phyloP scores from a whole-genome alignment of 2,329 filamentous ascomycete genomes.

The Pseudonectria buxi region DNA sequence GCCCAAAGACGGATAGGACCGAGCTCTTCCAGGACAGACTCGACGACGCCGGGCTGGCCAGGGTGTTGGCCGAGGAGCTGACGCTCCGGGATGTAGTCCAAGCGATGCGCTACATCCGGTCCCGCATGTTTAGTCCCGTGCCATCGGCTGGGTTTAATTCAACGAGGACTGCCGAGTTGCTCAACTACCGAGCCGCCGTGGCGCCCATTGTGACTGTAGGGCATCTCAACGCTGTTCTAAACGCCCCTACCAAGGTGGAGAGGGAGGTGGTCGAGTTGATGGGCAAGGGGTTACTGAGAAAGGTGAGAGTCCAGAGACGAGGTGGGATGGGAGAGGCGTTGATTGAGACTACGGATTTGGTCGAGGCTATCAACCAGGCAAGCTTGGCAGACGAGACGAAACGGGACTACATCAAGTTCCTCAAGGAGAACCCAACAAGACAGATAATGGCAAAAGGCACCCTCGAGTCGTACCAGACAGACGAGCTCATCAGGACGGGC shows the following conservation, averaged over 20 bases:
- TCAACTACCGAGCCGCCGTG: conserved; percentile 52
- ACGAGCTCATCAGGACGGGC: conserved; percentile 56
- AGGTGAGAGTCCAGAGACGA: conserved; percentile 55
- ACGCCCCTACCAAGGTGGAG: conserved; percentile 58
- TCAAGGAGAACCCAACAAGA: conserved; percentile 44
- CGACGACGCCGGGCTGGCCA: conserved; percentile 52
- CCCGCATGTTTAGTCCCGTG: conserved; percentile 57
- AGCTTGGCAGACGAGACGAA: conserved; percentile 36
- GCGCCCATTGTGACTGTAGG: conserved; percentile 60
- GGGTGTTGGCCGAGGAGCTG: conserved; percentile 47
- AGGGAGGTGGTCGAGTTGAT: conserved; percentile 59
- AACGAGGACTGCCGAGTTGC: conserved; percentile 53
- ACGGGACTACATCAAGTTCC: conserved; percentile 43
- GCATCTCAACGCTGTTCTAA: conserved; percentile 59
- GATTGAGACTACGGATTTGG: conserved; percentile 51
- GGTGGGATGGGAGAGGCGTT: conserved; percentile 59
- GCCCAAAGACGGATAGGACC: conserved; percentile 17
- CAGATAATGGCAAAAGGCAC: conserved; percentile 20
- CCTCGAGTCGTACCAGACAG: conserved; percentile 42
- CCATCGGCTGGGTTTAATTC: conserved; percentile 60
- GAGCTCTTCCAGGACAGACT: conserved; percentile 41
- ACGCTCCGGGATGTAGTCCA: conserved; percentile 56
- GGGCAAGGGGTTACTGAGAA: conserved; percentile 49
- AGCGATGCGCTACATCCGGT: conserved; percentile 55
- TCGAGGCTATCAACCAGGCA: conserved; percentile 36